These are phyloP conservation scores for Marasmius tenuissimus DNA, from an alignment of 1,284 basidiomycete genomes.

Conservation along the genomic window DNA sequence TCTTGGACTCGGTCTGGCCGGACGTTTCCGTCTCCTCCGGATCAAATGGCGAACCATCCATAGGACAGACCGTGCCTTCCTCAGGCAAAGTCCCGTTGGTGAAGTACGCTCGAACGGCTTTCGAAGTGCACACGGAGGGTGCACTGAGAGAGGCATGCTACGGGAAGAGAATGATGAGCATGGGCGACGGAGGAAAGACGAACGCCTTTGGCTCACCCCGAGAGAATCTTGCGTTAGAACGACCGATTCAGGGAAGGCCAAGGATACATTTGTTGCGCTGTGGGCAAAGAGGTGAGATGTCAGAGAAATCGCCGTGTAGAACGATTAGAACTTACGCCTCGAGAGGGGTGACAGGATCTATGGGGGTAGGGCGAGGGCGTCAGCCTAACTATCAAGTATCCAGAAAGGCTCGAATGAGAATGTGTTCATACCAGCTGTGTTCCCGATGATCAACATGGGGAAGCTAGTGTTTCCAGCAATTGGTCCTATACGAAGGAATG, in stretches of 20 bases:
- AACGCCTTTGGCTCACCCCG: background rate
- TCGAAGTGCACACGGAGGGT: background rate
- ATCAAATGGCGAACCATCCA: too few species aligned
- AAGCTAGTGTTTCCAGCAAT: background rate
- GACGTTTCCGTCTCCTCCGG: too few species aligned
- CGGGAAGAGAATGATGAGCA: background rate
- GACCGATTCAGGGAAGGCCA: background rate
- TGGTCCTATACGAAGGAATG: background rate
- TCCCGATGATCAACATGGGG: background rate
- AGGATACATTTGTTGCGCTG: background rate
- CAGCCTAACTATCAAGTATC: background rate
- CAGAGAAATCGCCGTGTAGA: background rate
- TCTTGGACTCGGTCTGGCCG: too few species aligned
- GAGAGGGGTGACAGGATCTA: background rate
- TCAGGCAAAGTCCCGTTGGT: background rate
- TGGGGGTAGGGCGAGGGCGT: background rate
- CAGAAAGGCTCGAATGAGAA: background rate
- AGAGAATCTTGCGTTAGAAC: background rate
- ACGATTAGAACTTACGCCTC: background rate
- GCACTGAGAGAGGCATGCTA: slow-evolving; percentile 14
- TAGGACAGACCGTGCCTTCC: background rate
- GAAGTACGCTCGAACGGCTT: background rate
- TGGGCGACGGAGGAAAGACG: background rate
- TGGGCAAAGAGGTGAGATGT: background rate
- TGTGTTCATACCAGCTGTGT: background rate